Base-by-base conservation (phyloP, 2,329 filamentous ascomycete genomes). In the Talaromyces sp. region DNA sequence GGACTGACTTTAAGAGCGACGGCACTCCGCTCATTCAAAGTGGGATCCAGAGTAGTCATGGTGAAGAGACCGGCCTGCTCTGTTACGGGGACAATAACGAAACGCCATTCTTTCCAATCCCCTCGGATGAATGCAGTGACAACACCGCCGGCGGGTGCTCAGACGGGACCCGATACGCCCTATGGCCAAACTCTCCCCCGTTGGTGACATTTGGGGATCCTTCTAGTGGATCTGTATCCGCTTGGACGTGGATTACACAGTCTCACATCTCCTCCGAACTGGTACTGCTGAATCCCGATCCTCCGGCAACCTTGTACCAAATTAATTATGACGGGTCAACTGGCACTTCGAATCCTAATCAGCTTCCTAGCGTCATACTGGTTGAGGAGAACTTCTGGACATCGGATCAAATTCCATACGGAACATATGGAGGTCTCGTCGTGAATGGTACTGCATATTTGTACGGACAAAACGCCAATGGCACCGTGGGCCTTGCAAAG, bases 221-320 rank as follows among this genome's bases (percentile, higher is more conserved):
- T 27, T 55, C 58, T 11, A 61, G 60, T n/a, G 64, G 62, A 10
- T n/a, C 32, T 1, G 50, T 60, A 21, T 49, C 27, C 3, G 54
- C 58, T 8, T 68, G 67, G 38, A 67, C 67, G 11, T 70, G 68
- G 68, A 68, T 69, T 57, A 55, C 49, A 26, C 64, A 70, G 52
- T 10, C n/a, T 6, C 65, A 67, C 52, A 67, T 69, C 13, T 17
- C 11, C 17, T 38, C 52, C 17, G 49, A 51, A 19, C n/a, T 67
- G 27, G 60, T 58, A 10, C 14, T 63, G 46, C 59, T 64, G 56
- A 51, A 62, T 51, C 56, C 63, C 10, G 59, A 69, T 51, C 65
- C 68, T 9, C 55, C 63, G 59, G 60, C 62, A 13, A 64, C 64
- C 17, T 59, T 70, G 13, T 70, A 70, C 56, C 65, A 64, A 49